phyloP scores from a whole-genome alignment of 2,329 filamentous ascomycete genomes.

The Penicillium sp. region DNA sequence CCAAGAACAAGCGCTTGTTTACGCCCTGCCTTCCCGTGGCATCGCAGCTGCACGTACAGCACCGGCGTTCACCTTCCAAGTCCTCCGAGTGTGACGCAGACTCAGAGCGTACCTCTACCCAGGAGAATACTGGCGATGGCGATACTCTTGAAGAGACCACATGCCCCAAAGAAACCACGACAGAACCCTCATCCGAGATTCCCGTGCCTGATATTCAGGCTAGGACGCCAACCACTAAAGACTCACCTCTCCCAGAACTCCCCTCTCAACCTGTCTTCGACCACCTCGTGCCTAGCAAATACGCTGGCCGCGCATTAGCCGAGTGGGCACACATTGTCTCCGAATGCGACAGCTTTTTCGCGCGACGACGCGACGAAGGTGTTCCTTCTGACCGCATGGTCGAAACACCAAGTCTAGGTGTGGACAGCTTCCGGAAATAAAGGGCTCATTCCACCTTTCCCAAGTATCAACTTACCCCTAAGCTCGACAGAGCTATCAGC shows the following conservation, averaged over 20 bases:
- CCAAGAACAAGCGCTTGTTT: conserved; percentile 58
- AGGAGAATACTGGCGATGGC: conserved; percentile 21
- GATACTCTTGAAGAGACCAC: conserved; percentile 15
- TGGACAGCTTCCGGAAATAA: conserved; percentile 62
- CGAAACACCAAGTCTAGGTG: conserved; percentile 65
- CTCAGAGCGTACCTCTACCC: conserved; percentile 25
- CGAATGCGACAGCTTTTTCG: conserved; percentile 68
- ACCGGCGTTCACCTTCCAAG: conserved; percentile 32
- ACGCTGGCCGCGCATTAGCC: conserved; percentile 66
- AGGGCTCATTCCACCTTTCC: neutral
- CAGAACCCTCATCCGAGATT: conserved; percentile 5
- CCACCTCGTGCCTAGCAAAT: conserved; percentile 53
- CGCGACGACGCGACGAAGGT: conserved; percentile 64
- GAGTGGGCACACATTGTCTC: conserved; percentile 66
- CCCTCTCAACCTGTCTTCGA: conserved; percentile 32
- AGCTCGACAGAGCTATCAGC: neutral
- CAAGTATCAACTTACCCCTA: neutral
- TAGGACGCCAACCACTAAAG: conserved; percentile 20
- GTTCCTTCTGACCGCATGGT: conserved; percentile 61
- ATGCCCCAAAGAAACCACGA: conserved; percentile 6
- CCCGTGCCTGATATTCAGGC: conserved; percentile 9
- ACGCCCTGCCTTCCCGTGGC: conserved; percentile 62
- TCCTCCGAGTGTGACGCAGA: conserved; percentile 29
- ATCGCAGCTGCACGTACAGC: conserved; percentile 59
- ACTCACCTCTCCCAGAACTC: conserved; percentile 22